Evolutionary conservation across 306 rosid species (phyloP), one percentile per base, ranked within the genome.

Genomic region (Lupinus albus): DNA sequence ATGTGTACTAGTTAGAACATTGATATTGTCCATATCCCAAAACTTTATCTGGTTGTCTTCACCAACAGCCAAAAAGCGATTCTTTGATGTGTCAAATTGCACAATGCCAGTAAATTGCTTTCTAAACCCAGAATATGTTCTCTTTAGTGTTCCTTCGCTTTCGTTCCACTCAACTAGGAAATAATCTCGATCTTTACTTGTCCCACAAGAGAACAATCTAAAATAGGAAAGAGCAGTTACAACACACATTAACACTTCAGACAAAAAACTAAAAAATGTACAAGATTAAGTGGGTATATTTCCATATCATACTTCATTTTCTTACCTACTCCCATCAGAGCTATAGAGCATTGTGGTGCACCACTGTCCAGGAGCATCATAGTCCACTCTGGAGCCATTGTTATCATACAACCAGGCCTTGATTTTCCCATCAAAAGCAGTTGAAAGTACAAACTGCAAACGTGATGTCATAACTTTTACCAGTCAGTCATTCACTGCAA

Each of bases 191-290:
- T 87, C 90, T 76, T 81, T 89, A 70, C 87, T 87, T 45, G 96
- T 89, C 71, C 96, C 97, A 45, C 96, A 92, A 46, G 96, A 92
- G 77, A 89, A 87, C 85, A 89, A 78, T 74, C 97, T 92, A 72
- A 61, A 46, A 75, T 52, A 68, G 32, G 44, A 55, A 60, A 38
- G 12, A 14, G 38, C 6, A 80, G 47, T 56, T 61, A 67, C 38
- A 33, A 25, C 30, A 25, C 30, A 25, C 30, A 25, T 25, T 25
- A 25, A 25, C 30, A 25, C 30, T 13, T 36, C 8, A 17, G 42
- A 44, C 3, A 33, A 35, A 65, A 28, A 32, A 11, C 15, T 35
- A 25, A 38, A n/a, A 35, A 20, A 59, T 6, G 5, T 14, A 42
- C 25, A 51, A 44, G 39, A 20, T 32, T 33, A 25, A 49, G 9